Percentiles rank a stretch among this genome's conserved stretches.
These are phyloP conservation scores for Xylaria sp. DNA, from an alignment of 2,329 filamentous ascomycete species.

Conservation along the genomic window DNA sequence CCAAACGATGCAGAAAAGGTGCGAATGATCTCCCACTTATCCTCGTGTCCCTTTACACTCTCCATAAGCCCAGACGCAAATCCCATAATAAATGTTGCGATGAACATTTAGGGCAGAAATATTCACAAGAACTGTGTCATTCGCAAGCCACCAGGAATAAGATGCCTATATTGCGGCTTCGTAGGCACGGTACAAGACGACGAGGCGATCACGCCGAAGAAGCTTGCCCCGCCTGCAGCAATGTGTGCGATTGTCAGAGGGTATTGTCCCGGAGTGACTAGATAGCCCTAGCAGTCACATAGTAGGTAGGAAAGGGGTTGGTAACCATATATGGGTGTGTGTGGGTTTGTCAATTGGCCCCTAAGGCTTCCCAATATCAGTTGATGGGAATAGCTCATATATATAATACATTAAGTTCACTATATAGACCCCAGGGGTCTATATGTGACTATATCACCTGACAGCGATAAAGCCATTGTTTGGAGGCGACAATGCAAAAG, in stretches of 20 bases:
- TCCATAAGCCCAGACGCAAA: background rate
- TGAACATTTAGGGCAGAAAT: background rate
- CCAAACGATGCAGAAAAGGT: conserved; percentile 9
- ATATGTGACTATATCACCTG: too few relatives aligned
- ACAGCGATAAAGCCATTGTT: background rate
- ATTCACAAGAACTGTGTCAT: conserved; percentile 12
- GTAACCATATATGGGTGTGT: too few relatives aligned
- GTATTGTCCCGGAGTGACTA: too few relatives aligned
- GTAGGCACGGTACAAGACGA: conserved; percentile 24
- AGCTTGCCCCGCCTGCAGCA: conserved; percentile 41
- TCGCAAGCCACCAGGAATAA: conserved; percentile 14
- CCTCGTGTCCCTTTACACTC: background rate
- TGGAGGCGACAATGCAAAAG: conserved; percentile 7
- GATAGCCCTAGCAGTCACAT: too few relatives aligned
- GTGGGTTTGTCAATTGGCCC: too few relatives aligned
- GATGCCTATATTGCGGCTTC: conserved; percentile 45
- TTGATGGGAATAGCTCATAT: too few relatives aligned
- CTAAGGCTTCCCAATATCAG: too few relatives aligned
- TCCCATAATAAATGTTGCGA: background rate
- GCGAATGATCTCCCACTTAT: background rate
- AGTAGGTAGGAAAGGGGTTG: too few relatives aligned
- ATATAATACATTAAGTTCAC: too few relatives aligned
- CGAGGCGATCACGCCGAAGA: conserved; percentile 24
- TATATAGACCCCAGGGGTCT: too few relatives aligned
- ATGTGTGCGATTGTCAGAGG: conserved; percentile 44